These are phyloP conservation scores for Rubroboletus satanas DNA, from an alignment of 768 basidiomycete genomes.

Conservation along the genomic window DNA sequence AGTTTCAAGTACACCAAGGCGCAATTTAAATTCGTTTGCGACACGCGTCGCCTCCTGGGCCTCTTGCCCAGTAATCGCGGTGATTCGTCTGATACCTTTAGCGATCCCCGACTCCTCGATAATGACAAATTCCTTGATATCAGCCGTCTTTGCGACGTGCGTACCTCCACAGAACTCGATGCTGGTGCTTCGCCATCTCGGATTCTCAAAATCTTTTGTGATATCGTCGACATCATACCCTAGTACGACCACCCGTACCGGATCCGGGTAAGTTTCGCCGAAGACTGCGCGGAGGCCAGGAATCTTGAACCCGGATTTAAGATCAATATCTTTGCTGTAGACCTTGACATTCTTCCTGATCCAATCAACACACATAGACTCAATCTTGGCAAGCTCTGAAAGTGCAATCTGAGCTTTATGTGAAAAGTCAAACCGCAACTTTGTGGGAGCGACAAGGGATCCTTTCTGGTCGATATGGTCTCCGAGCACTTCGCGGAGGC, in stretches of 20 bases:
- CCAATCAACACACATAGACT: constrained; percentile 82
- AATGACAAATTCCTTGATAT: constrained; percentile 95
- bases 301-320: constrained; percentile 77
- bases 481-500: constrained; percentile 88
- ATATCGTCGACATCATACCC: constrained; percentile 89
- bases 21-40: constrained; percentile 58
- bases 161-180: constrained; percentile 99
- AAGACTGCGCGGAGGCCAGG: constrained; percentile 96
- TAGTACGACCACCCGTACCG: constrained; percentile 90
- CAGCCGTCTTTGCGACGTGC: constrained; percentile 95
- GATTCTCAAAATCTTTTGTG: constrained; percentile 76
- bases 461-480: constrained; percentile 99
- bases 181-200: constrained; percentile 87
- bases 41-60: constrained; percentile 75
- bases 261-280: constrained; percentile 96
- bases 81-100: constrained; percentile 93
- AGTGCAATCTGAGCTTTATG: constrained; percentile 86
- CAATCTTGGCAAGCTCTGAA: constrained; percentile 77
- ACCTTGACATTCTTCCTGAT: constrained; percentile 87
- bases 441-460: constrained; percentile 91
- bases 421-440: constrained; percentile 97
- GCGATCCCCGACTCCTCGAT: constrained; percentile 96
- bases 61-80: constrained; percentile 92
- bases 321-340: constrained; percentile 78
- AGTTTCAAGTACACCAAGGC: constrained; percentile 58